These are phyloP conservation scores for Cryptosporidium sp. DNA, from an alignment of 169 alveolate genomes.

Conservation along the genomic window DNA sequence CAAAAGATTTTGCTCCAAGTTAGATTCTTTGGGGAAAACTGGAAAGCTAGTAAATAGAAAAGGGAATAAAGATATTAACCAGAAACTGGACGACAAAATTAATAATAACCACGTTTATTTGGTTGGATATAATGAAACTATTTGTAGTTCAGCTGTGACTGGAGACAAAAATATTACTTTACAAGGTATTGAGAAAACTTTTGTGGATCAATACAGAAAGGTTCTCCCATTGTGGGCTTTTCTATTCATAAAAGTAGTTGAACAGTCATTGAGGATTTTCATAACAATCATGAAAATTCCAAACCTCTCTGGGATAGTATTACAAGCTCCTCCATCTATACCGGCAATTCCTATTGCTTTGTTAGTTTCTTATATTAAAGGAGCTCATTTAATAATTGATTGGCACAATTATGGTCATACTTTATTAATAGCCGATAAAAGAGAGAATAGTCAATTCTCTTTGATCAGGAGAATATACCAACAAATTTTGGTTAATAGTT, in stretches of 20 bases:
- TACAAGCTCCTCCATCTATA: slow-evolving; percentile 93
- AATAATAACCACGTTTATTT: slow-evolving; percentile 61
- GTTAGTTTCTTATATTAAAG: slow-evolving; percentile 79
- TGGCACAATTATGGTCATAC: slow-evolving; percentile 94
- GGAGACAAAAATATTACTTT: slow-evolving; percentile 38
- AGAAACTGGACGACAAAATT: not conserved
- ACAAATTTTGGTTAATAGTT: not conserved
- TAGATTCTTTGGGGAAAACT: not conserved
- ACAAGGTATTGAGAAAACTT: slow-evolving; percentile 5
- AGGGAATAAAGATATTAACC: not conserved
- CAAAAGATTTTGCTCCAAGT: slow-evolving; percentile 49
- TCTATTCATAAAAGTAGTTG: slow-evolving; percentile 78
- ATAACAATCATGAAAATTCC: slow-evolving; percentile 78
- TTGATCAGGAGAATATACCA: not conserved
- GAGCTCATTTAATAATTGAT: slow-evolving; percentile 85
- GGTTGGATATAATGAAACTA: slow-evolving; percentile 59
- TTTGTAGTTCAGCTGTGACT: slow-evolving; percentile 25
- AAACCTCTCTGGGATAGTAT: slow-evolving; percentile 80
- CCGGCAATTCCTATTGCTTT: slow-evolving; percentile 83
- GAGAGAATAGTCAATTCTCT: slow-evolving; percentile 15
- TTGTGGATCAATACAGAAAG: slow-evolving; percentile 15
- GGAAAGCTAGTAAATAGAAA: not conserved
- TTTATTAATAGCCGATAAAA: slow-evolving; percentile 82
- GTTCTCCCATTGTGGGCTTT: slow-evolving; percentile 81
- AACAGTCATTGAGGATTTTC: slow-evolving; percentile 80